A percentile compares a stretch with the other conserved stretches of the same genome.
These are phyloP conservation scores for Aschersonia sp. DNA, from an alignment of 2,329 filamentous ascomycete genomes.

Conservation along the genomic window DNA sequence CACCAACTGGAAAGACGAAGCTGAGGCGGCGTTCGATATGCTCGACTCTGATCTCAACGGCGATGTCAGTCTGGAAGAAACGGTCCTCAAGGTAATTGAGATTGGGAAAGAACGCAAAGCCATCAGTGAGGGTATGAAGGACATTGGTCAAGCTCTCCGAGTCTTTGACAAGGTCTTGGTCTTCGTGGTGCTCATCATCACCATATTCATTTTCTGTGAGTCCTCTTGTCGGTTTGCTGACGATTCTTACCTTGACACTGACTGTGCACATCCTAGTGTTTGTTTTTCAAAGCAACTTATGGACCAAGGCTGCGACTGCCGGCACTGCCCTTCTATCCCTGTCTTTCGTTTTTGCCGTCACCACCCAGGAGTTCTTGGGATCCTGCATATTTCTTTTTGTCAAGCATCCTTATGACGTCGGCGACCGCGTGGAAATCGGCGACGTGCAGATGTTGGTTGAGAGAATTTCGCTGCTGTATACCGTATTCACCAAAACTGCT, in stretches of 20 bases:
- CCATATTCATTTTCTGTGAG: slow-evolving; percentile 70
- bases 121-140: slow-evolving; percentile 87
- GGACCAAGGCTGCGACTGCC: slow-evolving; percentile 74
- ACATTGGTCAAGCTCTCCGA: slow-evolving; percentile 86
- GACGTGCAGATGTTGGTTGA: slow-evolving; percentile 67
- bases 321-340: slow-evolving; percentile 85
- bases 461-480: slow-evolving; percentile 87
- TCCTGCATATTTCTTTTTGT: slow-evolving; percentile 98
- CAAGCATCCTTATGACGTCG: slow-evolving; percentile 95
- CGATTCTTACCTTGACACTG: background rate
- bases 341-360: slow-evolving; percentile 92
- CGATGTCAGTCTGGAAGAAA: slow-evolving; percentile 89
- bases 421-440: slow-evolving; percentile 77
- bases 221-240: slow-evolving; percentile 5
- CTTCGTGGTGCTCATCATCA: slow-evolving; percentile 65
- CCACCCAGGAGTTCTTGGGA: slow-evolving; percentile 87
- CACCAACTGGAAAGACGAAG: slow-evolving; percentile 48
- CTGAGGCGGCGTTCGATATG: slow-evolving; percentile 69
- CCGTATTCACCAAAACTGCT: slow-evolving; percentile 73
- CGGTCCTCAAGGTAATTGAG: slow-evolving; percentile 76
- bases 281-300: slow-evolving; percentile 78
- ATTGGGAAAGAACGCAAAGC: slow-evolving; percentile 78
- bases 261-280: slow-evolving; percentile 39
- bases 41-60: slow-evolving; percentile 84
- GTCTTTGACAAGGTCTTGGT: slow-evolving; percentile 80